A percentile compares a stretch with the other conserved stretches of the same genome.
phyloP scores from a whole-genome alignment of 2,329 filamentous ascomycete species.

The Huntiella bhutanensis region DNA sequence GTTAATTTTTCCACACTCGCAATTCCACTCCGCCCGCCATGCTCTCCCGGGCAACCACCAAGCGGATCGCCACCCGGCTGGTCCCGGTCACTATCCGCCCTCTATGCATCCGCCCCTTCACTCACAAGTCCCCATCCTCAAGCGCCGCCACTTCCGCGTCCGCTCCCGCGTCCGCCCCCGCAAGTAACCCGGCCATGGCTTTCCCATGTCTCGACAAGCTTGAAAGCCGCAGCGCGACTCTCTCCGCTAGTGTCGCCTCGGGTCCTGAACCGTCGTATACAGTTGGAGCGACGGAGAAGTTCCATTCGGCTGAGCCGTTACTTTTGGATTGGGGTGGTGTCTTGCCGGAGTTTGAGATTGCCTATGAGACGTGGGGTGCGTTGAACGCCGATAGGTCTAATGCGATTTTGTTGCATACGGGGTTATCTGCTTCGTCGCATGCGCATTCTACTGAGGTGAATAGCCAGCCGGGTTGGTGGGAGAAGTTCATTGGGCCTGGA shows the following conservation, averaged over 20 bases:
- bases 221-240: slow-evolving; percentile 56
- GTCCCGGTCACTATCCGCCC: slow-evolving; percentile 1
- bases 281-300: slow-evolving; percentile 62
- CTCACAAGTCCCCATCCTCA: slow-evolving; percentile 3
- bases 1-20: not conserved
- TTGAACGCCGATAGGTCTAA: slow-evolving; percentile 70
- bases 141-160: not conserved
- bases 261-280: slow-evolving; percentile 93
- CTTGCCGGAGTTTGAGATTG: slow-evolving; percentile 73
- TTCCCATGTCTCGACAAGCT: slow-evolving; percentile 81
- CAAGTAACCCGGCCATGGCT: slow-evolving; percentile 68
- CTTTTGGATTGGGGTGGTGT: slow-evolving; percentile 88
- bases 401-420: slow-evolving; percentile 80
- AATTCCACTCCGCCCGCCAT: not conserved
- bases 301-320: slow-evolving; percentile 54
- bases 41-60: slow-evolving; percentile 1
- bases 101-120: not conserved
- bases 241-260: slow-evolving; percentile 43
- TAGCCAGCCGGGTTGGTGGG: slow-evolving; percentile 90
- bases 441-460: slow-evolving; percentile 81
- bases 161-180: slow-evolving; percentile 14
- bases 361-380: slow-evolving; percentile 81
- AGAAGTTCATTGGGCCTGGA: slow-evolving; percentile 87
- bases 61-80: too few relatives aligned
- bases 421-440: slow-evolving; percentile 90